A percentile compares a stretch with the other conserved stretches of the same genome.
Conservation (phyloP, 768 basidiomycete genomes). For the Sporobolomyces pararoseus region DNA sequence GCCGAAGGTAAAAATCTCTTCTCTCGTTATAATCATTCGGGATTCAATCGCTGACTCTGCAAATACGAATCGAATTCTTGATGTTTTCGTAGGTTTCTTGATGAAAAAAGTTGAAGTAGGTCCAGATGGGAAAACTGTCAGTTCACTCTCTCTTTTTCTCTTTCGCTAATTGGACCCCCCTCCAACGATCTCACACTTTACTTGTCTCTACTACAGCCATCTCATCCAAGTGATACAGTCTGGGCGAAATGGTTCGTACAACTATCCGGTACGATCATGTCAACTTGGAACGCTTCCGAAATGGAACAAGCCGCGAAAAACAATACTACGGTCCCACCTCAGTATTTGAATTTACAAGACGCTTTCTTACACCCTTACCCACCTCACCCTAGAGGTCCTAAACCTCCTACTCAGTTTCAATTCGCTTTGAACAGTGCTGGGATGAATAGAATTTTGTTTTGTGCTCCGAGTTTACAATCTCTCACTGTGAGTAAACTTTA, state of each 20-base stretch:
- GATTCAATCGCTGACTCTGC: neutral
- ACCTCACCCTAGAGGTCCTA: slow-evolving; percentile 54
- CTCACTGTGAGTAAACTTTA: slow-evolving; percentile 53
- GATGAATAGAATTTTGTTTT: slow-evolving; percentile 80
- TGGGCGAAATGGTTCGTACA: slow-evolving; percentile 77
- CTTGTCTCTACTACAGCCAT: slow-evolving; percentile 52
- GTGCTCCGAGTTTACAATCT: slow-evolving; percentile 50
- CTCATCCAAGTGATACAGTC: slow-evolving; percentile 67
- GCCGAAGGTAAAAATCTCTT: slow-evolving; percentile 19
- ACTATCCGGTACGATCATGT: slow-evolving; percentile 79
- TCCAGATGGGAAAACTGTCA: slow-evolving; percentile 60
- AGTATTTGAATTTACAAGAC: slow-evolving; percentile 82
- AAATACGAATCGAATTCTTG: neutral
- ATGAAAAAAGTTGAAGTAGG: slow-evolving; percentile 71
- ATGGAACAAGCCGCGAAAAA: slow-evolving; percentile 76
- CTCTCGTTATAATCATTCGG: no score
- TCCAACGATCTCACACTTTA: neutral
- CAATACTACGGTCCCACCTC: slow-evolving; percentile 69
- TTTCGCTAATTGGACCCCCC: neutral
- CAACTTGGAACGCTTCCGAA: slow-evolving; percentile 85
- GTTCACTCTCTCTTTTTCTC: neutral
- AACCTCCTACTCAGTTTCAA: slow-evolving; percentile 59
- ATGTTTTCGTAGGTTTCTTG: slow-evolving; percentile 50
- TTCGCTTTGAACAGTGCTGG: slow-evolving; percentile 92
- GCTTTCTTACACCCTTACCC: slow-evolving; percentile 47